phyloP scores from a whole-genome alignment of 1,284 basidiomycete species.

The Cutaneotrichosporon dermatis region DNA sequence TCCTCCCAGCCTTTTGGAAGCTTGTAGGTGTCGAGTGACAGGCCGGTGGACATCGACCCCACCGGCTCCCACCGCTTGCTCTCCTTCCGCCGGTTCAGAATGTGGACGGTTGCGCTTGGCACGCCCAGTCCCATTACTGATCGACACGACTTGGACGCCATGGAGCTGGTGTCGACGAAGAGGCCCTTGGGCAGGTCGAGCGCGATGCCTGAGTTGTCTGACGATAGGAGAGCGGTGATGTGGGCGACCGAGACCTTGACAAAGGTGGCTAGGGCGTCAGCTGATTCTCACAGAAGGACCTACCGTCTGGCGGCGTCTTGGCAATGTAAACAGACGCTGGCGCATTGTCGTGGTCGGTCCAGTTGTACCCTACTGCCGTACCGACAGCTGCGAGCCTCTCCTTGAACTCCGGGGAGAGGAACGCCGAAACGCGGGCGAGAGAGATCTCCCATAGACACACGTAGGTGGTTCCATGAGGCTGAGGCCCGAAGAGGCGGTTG shows the following conservation, averaged over 20 bases:
- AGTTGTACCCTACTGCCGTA: slow-evolving; percentile 64
- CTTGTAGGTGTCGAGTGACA: slow-evolving; percentile 64
- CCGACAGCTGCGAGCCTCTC: slow-evolving; percentile 56
- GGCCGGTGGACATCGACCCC: slow-evolving; percentile 56
- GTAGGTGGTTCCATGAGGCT: slow-evolving; percentile 76
- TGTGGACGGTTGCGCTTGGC: slow-evolving; percentile 19
- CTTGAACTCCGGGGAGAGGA: slow-evolving; percentile 59
- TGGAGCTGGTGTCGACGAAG: slow-evolving; percentile 64
- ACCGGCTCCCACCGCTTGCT: slow-evolving; percentile 64
- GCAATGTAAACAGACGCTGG: slow-evolving; percentile 67
- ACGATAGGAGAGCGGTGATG: slow-evolving; percentile 58
- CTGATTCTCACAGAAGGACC: slow-evolving; percentile 25
- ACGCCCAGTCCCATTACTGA: slow-evolving; percentile 29
- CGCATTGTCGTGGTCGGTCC: slow-evolving; percentile 69
- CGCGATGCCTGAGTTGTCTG: slow-evolving; percentile 56
- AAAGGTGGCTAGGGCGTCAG: slow-evolving; percentile 59
- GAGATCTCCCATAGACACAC: slow-evolving; percentile 83
- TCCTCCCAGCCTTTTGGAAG: slow-evolving; percentile 60
- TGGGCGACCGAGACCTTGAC: slow-evolving; percentile 59
- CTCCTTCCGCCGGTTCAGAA: slow-evolving; percentile 18
- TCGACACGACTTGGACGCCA: slow-evolving; percentile 58
- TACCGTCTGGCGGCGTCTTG: slow-evolving; percentile 68
- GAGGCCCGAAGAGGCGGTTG: slow-evolving; percentile 79
- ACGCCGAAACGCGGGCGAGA: slow-evolving; percentile 60
- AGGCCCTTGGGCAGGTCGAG: slow-evolving; percentile 61